phyloP scores from a whole-genome alignment of 257 asterid genomes.

The Knoxia roxburghii region DNA sequence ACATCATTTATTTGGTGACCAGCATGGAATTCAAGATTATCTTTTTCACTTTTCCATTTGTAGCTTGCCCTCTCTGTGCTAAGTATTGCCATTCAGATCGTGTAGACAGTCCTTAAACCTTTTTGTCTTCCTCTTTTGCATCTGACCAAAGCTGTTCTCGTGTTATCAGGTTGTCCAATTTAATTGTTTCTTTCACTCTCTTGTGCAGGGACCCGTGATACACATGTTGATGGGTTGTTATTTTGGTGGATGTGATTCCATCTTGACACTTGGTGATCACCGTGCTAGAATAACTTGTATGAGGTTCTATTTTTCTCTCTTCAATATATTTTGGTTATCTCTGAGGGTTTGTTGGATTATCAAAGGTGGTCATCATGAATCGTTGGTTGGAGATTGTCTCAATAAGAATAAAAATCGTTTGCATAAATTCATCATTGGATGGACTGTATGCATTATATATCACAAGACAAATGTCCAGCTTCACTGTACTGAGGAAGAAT shows the following conservation, averaged over 20 bases:
- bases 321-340: neutral
- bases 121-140: neutral
- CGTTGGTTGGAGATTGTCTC: neutral
- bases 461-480: too few species aligned
- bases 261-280: constrained; percentile 38
- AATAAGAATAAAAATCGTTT: neutral
- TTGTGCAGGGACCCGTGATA: constrained; percentile 51
- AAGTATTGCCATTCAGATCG: neutral
- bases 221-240: constrained; percentile 25
- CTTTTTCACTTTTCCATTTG: neutral
- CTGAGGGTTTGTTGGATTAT: neutral
- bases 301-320: constrained; percentile 40
- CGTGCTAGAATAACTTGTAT: constrained; percentile 63
- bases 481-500: too few species aligned
- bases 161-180: neutral
- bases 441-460: too few species aligned
- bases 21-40: neutral
- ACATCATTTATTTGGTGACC: neutral
- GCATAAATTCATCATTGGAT: neutral
- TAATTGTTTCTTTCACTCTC: neutral
- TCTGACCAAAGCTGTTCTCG: neutral
- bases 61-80: neutral
- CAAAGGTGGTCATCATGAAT: neutral
- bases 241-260: constrained; percentile 22
- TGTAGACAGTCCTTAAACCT: neutral